Evolutionary conservation across 2,329 filamentous ascomycete genomes (phyloP), one percentile per base, ranked within the genome.

Genomic region (Sporothrix mexicana): DNA sequence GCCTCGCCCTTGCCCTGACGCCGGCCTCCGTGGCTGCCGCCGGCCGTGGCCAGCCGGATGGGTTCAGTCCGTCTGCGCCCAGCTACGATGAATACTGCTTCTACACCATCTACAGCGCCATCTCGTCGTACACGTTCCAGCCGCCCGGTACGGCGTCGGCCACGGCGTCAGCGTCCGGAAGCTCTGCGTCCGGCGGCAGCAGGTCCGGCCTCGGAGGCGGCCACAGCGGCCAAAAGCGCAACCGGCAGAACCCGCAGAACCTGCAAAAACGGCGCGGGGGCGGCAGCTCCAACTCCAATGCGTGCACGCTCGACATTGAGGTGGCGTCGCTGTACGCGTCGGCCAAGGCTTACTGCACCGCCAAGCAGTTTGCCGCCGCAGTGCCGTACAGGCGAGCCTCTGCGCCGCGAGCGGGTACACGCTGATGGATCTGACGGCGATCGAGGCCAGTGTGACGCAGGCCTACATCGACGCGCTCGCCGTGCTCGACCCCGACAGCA

Each of bases 341-440:
- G 5, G 49, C 49, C 8, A 53, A 53, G 15, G 17, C 49, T 17
- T 53, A 53, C 15, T 53, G 49, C 49, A 53, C 8, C 15, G 49
- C 7, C 7, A 53, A n/a, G 17, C 49, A 53, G 49, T 53, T 53
- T n/a, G 17, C 10, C 12, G 49, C 49, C 49, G 49, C 49, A 5
- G 17, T 53, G 5, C 49, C 49, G 8, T 53, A 53, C 17, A 9
- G 49, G 49, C 49, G 49, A 53, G 49, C 49, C 49, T 53, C 49
- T 53, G 49, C 49, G 17, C 12, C 7, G 7, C 49, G 4, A 17
- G 17, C 49, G 49, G 49, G 12, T 53, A 20, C 51, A 55, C 51
- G 15, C 51, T 55, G 17, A 55, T 55, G 51, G 51, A 55, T 55
- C n/a, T 55, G 51, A 55, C 51, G 15, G 51, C 15, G 51, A 55